phyloP scores from a whole-genome alignment of 768 basidiomycete species.

The Leccinum fibrillosum region DNA sequence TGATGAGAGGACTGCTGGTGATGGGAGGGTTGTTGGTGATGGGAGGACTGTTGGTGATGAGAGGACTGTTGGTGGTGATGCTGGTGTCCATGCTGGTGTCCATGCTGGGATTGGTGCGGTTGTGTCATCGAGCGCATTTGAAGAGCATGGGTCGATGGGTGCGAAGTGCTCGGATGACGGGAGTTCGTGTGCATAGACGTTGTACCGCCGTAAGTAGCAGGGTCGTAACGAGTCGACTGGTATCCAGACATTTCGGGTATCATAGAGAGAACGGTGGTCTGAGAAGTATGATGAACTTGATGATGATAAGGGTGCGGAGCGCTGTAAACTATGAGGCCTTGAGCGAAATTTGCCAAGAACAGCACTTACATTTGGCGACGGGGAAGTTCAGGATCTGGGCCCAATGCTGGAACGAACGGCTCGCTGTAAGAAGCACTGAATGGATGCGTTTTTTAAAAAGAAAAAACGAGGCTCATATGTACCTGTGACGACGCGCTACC shows the following conservation, averaged over 20 bases:
- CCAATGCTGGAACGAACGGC: constrained; percentile 42
- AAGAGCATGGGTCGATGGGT: constrained; percentile 30
- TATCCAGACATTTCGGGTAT: constrained; percentile 59
- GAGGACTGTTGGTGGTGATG: neutral
- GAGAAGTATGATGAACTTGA: constrained; percentile 38
- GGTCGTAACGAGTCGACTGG: constrained; percentile 51
- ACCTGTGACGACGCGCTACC: constrained; percentile 42
- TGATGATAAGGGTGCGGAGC: constrained; percentile 49
- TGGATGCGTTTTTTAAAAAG: constrained; percentile 1
- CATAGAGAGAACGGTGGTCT: constrained; percentile 47
- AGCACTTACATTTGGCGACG: constrained; percentile 48
- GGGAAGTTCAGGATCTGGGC: constrained; percentile 40
- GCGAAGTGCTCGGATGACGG: constrained; percentile 37
- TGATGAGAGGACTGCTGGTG: neutral
- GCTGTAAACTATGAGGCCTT: constrained; percentile 27
- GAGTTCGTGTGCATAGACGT: constrained; percentile 30
- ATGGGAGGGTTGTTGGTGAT: neutral
- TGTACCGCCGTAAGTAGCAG: constrained; percentile 40
- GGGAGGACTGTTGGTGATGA: constrained; percentile 21
- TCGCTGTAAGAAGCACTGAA: constrained; percentile 35
- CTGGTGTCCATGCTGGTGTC: neutral
- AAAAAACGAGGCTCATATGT: neutral
- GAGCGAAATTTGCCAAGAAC: neutral
- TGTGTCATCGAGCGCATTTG: constrained; percentile 53
- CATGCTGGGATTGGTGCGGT: constrained; percentile 30